A percentile compares a stretch with the other conserved stretches of the same genome.
phyloP scores from a whole-genome alignment of 106 monocot species.

The Triglochin maritima region DNA sequence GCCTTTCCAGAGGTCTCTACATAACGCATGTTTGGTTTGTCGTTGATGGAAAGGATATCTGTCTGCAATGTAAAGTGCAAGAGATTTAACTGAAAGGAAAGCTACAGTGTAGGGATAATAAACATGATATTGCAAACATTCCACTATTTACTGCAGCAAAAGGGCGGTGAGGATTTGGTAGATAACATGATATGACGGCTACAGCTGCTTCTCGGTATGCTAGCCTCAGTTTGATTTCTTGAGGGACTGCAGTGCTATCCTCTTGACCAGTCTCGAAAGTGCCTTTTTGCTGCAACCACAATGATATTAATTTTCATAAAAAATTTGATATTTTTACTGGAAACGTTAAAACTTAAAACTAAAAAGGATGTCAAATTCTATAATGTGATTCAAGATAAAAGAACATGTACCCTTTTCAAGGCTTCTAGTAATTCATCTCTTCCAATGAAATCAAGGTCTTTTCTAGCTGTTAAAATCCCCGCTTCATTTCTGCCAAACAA shows the following conservation, averaged over 20 bases:
- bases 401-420: slow-evolving; percentile 53
- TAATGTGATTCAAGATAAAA: neutral
- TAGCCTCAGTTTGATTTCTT: slow-evolving; percentile 66
- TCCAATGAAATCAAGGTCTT: slow-evolving; percentile 69
- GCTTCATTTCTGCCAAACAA: slow-evolving; percentile 64
- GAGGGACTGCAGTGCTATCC: slow-evolving; percentile 55
- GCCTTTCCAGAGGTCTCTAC: slow-evolving; percentile 53
- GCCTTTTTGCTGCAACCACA: slow-evolving; percentile 64
- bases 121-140: neutral
- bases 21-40: slow-evolving; percentile 75
- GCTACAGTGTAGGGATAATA: neutral
- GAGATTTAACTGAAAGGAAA: neutral
- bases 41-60: slow-evolving; percentile 45
- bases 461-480: slow-evolving; percentile 81
- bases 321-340: too few species aligned
- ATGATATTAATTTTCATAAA: neutral
- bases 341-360: too few species aligned
- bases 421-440: slow-evolving; percentile 61
- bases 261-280: slow-evolving; percentile 87
- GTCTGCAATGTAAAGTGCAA: slow-evolving; percentile 41
- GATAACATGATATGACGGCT: slow-evolving; percentile 64
- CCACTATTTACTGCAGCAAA: slow-evolving; percentile 38
- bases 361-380: neutral
- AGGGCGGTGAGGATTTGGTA: slow-evolving; percentile 47
- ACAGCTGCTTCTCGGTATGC: slow-evolving; percentile 78